Conservation (phyloP, 2,329 filamentous ascomycete genomes). For the Trichoderma pleuroti region DNA sequence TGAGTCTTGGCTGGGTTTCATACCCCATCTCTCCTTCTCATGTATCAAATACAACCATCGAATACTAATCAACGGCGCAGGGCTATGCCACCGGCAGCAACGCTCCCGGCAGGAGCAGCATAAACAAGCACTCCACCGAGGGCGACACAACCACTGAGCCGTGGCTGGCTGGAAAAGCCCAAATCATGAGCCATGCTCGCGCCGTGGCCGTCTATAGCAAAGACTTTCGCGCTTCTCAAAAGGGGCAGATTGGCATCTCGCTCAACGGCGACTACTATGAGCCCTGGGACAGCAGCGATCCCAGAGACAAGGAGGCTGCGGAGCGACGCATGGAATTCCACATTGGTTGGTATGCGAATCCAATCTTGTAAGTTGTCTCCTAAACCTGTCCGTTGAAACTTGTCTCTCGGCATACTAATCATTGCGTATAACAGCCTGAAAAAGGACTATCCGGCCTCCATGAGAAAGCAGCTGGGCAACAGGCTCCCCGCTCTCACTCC, state of each 20-base stretch:
- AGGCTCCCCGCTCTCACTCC: conserved; percentile 32
- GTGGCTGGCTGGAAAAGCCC: conserved; percentile 35
- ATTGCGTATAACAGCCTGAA: conserved; percentile 21
- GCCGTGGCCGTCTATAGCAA: conserved; percentile 32
- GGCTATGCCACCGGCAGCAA: conserved; percentile 35
- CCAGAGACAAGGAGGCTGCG: conserved; percentile 30
- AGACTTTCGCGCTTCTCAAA: conserved; percentile 31
- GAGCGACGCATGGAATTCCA: conserved; percentile 37
- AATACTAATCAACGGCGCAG: conserved; percentile 13
- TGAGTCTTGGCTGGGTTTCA: conserved; percentile 17
- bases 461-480: conserved; percentile 34
- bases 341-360: conserved; percentile 40
- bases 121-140: conserved; percentile 21
- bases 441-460: conserved; percentile 35
- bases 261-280: conserved; percentile 40
- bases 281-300: conserved; percentile 32
- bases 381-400: background rate
- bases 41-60: background rate
- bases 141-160: conserved; percentile 36
- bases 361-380: conserved; percentile 33
- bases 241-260: conserved; percentile 35
- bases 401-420: background rate
- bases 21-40: background rate
- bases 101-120: conserved; percentile 32
- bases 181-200: conserved; percentile 36